Evolutionary conservation across 176 grass and related monocot genomes (phyloP).

Genomic region (Alopecurus myosuroides): DNA sequence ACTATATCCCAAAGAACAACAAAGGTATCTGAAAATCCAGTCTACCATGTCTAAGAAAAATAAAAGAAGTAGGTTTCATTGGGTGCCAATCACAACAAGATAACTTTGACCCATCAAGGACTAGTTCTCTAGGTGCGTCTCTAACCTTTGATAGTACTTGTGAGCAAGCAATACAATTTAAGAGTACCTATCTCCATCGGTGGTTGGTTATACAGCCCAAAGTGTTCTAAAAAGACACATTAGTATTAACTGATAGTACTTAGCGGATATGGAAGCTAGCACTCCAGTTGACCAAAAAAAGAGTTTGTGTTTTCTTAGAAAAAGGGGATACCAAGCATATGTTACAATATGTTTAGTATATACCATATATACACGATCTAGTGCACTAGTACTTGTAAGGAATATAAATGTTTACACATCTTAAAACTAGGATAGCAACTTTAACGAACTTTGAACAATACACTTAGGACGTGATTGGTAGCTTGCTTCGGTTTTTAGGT

Average conservation of each 20-base stretch:
- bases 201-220: slow-evolving; percentile 5
- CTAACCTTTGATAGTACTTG: no score
- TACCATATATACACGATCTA: no score
- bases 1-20: neutral
- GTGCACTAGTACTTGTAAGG: no score
- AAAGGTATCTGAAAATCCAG: no score
- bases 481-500: no score
- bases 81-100: neutral
- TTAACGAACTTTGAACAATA: no score
- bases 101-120: neutral
- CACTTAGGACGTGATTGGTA: no score
- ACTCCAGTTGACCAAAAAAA: neutral
- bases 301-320: neutral
- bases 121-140: no score
- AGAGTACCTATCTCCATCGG: neutral
- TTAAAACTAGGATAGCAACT: neutral
- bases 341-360: no score
- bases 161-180: no score
- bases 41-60: neutral
- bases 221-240: slow-evolving; percentile 18
- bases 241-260: neutral
- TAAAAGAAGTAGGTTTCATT: neutral
- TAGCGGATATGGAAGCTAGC: neutral
- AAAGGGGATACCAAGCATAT: neutral
- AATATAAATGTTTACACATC: neutral